Conservation (phyloP, 139 green algal species). For the Zygnema circumcarinatum region DNA sequence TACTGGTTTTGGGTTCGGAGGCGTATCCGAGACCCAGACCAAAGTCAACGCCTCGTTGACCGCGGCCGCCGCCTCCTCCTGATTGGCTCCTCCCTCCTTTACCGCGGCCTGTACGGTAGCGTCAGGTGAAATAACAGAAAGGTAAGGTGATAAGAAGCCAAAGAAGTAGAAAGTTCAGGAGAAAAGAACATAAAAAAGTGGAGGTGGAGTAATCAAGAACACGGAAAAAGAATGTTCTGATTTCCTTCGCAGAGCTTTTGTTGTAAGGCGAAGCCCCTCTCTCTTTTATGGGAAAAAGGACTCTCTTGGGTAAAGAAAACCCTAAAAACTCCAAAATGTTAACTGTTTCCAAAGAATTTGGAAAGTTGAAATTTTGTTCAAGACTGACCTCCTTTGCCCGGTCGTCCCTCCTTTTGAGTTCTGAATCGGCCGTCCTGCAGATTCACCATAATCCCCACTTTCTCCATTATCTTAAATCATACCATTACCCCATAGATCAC, state of each 20-base stretch:
- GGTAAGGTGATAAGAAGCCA: neutral
- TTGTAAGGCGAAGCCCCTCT: too few relatives aligned
- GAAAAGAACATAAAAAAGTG: neutral
- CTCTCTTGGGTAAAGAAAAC: too few relatives aligned
- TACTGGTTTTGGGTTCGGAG: conserved; percentile 12
- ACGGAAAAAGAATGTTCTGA: neutral
- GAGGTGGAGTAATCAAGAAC: neutral
- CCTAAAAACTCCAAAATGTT: too few relatives aligned
- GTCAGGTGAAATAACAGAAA: neutral
- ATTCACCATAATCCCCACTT: neutral
- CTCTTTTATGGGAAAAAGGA: too few relatives aligned
- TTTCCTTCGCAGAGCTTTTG: too few relatives aligned
- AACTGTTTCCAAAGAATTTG: too few relatives aligned
- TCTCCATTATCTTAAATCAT: neutral
- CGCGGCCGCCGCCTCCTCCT: neutral
- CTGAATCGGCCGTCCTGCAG: conserved; percentile 12
- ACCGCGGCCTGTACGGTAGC: conserved; percentile 6
- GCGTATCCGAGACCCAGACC: conserved; percentile 42
- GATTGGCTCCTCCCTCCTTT: conserved; percentile 8
- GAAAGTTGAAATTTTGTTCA: too few relatives aligned
- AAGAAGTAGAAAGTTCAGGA: neutral
- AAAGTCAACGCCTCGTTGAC: conserved; percentile 24
- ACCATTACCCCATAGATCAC: neutral
- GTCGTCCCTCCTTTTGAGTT: neutral
- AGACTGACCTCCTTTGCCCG: conserved; percentile 22